These are phyloP conservation scores for Artemisia argyi DNA, from an alignment of 129 eudicot species.

Conservation along the genomic window DNA sequence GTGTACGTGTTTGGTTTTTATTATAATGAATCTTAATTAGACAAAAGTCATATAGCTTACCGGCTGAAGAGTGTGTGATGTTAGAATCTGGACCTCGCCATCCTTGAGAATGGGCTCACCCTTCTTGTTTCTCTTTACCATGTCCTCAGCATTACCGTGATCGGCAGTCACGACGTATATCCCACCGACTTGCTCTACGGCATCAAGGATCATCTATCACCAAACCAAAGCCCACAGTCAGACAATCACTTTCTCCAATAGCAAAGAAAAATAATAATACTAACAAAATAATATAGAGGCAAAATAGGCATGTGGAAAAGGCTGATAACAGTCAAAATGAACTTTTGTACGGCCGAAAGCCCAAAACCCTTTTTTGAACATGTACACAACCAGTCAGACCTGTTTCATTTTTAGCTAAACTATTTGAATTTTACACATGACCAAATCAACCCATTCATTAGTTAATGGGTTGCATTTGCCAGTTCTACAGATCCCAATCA, in stretches of 20 bases:
- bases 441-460: background rate
- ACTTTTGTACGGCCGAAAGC: no score
- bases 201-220: constrained; percentile 78
- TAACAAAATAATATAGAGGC: background rate
- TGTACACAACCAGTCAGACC: no score
- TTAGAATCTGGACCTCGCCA: constrained; percentile 71
- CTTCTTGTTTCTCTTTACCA: constrained; percentile 94
- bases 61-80: constrained; percentile 90
- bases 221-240: constrained; percentile 13
- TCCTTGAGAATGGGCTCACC: constrained; percentile 81
- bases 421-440: no score
- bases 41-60: constrained; percentile 37
- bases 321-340: background rate
- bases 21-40: background rate
- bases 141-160: constrained; percentile 98
- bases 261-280: background rate
- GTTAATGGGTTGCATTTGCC: background rate
- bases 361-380: no score
- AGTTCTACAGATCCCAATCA: background rate
- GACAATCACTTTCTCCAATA: background rate
- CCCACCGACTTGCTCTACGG: constrained; percentile 96
- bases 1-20: background rate
- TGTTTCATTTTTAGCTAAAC: no score
- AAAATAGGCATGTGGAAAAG: background rate
- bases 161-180: constrained; percentile 89